A percentile compares a stretch with the other conserved stretches of the same genome.
phyloP scores from a whole-genome alignment of 768 basidiomycete genomes.

The Calvatia gigantea region DNA sequence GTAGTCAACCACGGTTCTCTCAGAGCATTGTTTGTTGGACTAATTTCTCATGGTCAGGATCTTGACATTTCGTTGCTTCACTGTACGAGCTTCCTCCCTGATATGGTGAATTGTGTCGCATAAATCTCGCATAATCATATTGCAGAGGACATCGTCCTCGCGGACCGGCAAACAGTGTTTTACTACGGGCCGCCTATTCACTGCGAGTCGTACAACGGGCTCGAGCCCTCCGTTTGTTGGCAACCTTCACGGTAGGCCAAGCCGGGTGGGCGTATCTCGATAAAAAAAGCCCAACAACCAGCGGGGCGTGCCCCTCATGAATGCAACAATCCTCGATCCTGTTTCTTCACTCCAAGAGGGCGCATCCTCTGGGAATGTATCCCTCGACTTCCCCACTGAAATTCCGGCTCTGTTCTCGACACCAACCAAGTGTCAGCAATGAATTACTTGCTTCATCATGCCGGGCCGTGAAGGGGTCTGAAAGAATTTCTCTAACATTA shows the following conservation, averaged over 20 bases:
- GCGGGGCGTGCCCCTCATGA: background rate
- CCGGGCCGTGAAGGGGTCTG: background rate
- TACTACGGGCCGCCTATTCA: background rate
- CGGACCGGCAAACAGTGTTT: background rate
- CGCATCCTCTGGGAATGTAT: too few species aligned
- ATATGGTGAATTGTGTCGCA: background rate
- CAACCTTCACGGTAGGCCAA: background rate
- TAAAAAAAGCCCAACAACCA: background rate
- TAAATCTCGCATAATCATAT: slow-evolving; percentile 1
- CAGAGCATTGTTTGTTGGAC: background rate
- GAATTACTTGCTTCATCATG: too few species aligned
- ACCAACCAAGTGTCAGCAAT: too few species aligned
- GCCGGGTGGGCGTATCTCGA: background rate
- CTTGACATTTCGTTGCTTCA: background rate
- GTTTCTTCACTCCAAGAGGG: too few species aligned
- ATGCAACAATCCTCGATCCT: too few species aligned
- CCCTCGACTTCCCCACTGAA: too few species aligned
- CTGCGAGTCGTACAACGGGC: background rate
- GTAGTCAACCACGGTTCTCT: background rate
- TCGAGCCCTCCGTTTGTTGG: background rate
- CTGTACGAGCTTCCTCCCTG: background rate
- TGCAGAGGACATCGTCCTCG: background rate
- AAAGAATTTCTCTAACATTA: slow-evolving; percentile 5
- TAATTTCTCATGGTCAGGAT: slow-evolving; percentile 2
- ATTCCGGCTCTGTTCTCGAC: too few species aligned